Base-by-base conservation (phyloP, 1,284 basidiomycete species). In the Phylloporus sp. region DNA sequence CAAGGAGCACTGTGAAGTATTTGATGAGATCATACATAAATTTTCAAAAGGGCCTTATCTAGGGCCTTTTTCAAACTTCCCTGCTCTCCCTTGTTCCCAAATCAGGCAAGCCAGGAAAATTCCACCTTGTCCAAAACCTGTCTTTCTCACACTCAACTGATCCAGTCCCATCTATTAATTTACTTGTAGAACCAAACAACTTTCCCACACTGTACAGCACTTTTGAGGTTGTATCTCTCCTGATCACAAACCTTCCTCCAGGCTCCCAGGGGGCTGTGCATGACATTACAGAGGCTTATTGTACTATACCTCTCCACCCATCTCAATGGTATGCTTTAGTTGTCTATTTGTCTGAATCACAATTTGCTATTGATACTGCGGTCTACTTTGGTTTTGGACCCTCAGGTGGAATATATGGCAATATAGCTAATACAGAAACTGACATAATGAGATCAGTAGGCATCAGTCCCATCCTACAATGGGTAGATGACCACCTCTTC, bases 341-440 rank as follows among this genome's bases (percentile, higher is more conserved):
- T 3, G 49, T 68, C 0, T 4, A 15, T 0, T 5, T 69, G 0
- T 58, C 55, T 0, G 60, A 68, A 1, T 10, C 19, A 0, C 5
- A 39, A 0, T 69, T 68, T 7, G 61, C 65, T 1, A 19, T 73
- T 1, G 67, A 73, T n/a, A 68, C 64, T 1, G 6, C 19, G 1
- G 0, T 45, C 0, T 73, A 72, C 10, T 85, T 86, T 60, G 80
- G 84, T 0, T 69, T 79, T 0, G 19, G 69, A 0, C 77, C 82
- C 0, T 77, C 76, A 0, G 74, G 72, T 0, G 81, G 85, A 0
- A 47, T 77, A 0, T 84, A 80, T 63, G 80, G 83, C 0, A 17
- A 61, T 0, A 17, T 83, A 0, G 79, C 64, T 0, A 79, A 81
- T 67, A 80, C 80, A 0, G 73, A 74, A 0, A 17, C 70, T 0